Evolutionary conservation across 495 filamentous ascomycete genomes (phyloP), one percentile per base, ranked within the genome.

Genomic region (Trichoderma orchidacearum): DNA sequence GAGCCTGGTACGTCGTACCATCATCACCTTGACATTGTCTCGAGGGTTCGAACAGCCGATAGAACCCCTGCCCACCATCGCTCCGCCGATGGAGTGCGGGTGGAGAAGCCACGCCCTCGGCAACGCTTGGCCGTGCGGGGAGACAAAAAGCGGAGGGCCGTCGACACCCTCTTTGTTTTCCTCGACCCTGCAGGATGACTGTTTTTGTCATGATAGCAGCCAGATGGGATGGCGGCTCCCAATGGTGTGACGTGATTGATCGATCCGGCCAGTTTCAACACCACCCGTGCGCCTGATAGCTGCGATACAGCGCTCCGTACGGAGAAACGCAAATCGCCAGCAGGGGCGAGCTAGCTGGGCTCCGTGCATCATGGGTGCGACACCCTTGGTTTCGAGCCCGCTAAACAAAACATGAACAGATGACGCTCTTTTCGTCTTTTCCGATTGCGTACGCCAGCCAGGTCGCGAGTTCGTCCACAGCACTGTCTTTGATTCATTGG

Each of bases 21-120:
- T n/a, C n/a, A n/a, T n/a, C n/a, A n/a, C n/a, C n/a, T n/a, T n/a
- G n/a, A n/a, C n/a, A n/a, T n/a, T n/a, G n/a, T n/a, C n/a, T n/a
- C n/a, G n/a, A n/a, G n/a, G n/a, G n/a, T n/a, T n/a, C n/a, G n/a
- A 48, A 48, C 41, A 48, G 41, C 41, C 41, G 41, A 48, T 48
- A 7, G 13, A 48, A 48, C 21, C 21, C 18, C 27, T 23, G 18
- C 21, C 4, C 23, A 27, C n/a, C n/a, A 23, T 25, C 41, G 18
- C n/a, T 48, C 41, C 41, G 41, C 11, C 41, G 18, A 23, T 48
- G 41, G 36, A 17, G 32, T 35, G 32, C 32, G 41, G 41, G 41
- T 48, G 41, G 41, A 48, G 41, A 25, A 25, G 12, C 21, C 41
- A 48, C 41, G 12, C n/a, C n/a, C 41, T 48, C 41, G 41, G 41